These are phyloP conservation scores for Theileria orientalis DNA, from an alignment of 169 alveolate genomes.

Conservation along the genomic window DNA sequence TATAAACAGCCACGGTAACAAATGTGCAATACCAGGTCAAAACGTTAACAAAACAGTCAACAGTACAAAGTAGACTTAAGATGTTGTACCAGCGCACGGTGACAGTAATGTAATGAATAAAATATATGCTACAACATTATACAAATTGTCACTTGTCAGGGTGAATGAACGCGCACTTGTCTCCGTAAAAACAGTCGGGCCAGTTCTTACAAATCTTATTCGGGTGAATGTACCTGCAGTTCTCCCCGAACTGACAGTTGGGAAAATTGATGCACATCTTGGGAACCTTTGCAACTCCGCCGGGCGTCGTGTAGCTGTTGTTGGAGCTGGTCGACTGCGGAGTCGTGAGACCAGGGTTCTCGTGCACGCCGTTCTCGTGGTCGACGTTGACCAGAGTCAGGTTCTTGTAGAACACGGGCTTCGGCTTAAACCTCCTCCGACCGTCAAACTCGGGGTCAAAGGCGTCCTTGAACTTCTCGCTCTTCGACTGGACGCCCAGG, in stretches of 20 bases:
- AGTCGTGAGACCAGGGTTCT: no score
- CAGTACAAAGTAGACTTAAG: no score
- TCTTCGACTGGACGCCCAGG: constrained; percentile 45
- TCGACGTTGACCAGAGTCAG: constrained; percentile 24
- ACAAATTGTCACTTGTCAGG: constrained; percentile 15
- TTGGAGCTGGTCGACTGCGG: not conserved
- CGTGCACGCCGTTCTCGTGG: no score
- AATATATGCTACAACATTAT: no score
- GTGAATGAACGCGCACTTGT: constrained; percentile 61
- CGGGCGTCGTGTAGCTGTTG: not conserved
- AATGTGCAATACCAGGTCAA: no score
- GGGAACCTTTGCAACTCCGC: constrained; percentile 22
- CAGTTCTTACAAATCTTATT: constrained; percentile 40
- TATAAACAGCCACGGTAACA: no score
- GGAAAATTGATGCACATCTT: constrained; percentile 57
- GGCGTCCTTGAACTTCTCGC: constrained; percentile 30
- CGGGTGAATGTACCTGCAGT: constrained; percentile 62
- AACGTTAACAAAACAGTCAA: no score
- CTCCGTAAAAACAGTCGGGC: constrained; percentile 64
- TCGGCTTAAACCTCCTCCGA: not conserved
- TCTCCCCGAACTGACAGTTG: constrained; percentile 50
- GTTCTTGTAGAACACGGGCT: constrained; percentile 8
- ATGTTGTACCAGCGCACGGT: no score
- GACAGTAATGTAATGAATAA: no score
- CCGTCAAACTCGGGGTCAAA: not conserved